phyloP scores from a whole-genome alignment of 2,329 filamentous ascomycete species.

The Pseudopyricularia cyperi region DNA sequence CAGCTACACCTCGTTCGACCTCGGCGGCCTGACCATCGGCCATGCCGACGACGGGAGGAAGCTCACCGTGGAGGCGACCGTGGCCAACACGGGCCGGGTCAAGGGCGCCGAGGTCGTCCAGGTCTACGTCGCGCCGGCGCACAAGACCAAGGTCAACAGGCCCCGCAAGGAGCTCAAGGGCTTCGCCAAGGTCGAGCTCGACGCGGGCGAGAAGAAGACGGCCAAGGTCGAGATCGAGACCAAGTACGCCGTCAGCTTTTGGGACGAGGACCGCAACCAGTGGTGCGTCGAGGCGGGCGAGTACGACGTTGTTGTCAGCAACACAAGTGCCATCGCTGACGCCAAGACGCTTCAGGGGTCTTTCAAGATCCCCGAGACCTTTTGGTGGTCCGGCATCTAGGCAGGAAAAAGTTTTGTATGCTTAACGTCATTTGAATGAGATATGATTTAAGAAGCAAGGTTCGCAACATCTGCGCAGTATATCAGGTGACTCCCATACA shows the following conservation, averaged over 20 bases:
- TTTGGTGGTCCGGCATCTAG: slow-evolving; percentile 54
- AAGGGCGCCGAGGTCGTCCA: slow-evolving; percentile 43
- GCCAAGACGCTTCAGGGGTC: slow-evolving; percentile 31
- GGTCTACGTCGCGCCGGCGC: slow-evolving; percentile 36
- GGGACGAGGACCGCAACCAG: slow-evolving; percentile 51
- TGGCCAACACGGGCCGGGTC: slow-evolving; percentile 48
- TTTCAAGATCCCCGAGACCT: slow-evolving; percentile 47
- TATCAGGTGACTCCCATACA: not conserved
- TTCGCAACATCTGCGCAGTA: not conserved
- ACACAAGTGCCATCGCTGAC: slow-evolving; percentile 38
- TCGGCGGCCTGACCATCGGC: slow-evolving; percentile 35
- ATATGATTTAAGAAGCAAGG: not conserved
- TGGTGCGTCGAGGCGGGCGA: slow-evolving; percentile 55
- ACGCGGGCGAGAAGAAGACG: not conserved
- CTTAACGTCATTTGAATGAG: not conserved
- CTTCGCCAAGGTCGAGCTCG: slow-evolving; percentile 39
- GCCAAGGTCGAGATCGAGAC: slow-evolving; percentile 33
- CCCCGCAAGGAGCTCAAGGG: slow-evolving; percentile 52
- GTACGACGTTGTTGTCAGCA: slow-evolving; percentile 49
- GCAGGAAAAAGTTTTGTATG: not conserved
- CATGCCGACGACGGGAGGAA: slow-evolving; percentile 24
- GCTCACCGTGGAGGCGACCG: slow-evolving; percentile 29
- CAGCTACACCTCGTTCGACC: slow-evolving; percentile 16
- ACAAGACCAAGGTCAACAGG: slow-evolving; percentile 44
- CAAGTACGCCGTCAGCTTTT: slow-evolving; percentile 53